A percentile compares a stretch with the other conserved stretches of the same genome.
These are phyloP conservation scores for Aspergillus nidulans DNA, from an alignment of 495 filamentous ascomycete genomes.

Conservation along the genomic window DNA sequence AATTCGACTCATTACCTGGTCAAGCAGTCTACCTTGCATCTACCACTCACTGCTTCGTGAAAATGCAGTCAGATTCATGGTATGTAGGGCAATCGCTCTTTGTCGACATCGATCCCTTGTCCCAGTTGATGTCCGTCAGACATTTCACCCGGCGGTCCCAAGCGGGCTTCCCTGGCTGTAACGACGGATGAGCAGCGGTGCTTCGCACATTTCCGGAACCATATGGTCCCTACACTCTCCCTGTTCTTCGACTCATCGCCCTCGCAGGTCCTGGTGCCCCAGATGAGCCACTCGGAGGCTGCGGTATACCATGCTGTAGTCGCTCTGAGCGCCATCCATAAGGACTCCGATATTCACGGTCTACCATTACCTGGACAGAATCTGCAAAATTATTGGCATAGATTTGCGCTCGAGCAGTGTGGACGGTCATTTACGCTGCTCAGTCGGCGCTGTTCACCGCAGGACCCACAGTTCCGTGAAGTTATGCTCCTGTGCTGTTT, in stretches of 20 bases:
- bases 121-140: too few species aligned
- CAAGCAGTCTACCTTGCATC: too few species aligned
- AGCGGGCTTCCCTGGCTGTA: slow-evolving; percentile 9
- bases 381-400: slow-evolving; percentile 10
- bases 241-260: slow-evolving; percentile 19
- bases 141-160: too few species aligned
- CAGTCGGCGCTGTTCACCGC: slow-evolving; percentile 9
- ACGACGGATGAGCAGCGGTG: slow-evolving; percentile 25
- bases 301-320: slow-evolving; percentile 25
- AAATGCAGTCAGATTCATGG: too few species aligned
- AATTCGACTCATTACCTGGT: too few species aligned
- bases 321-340: slow-evolving; percentile 19
- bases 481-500: slow-evolving; percentile 21
- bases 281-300: slow-evolving; percentile 17
- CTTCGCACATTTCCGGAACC: slow-evolving; percentile 20
- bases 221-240: slow-evolving; percentile 12
- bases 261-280: slow-evolving; percentile 19
- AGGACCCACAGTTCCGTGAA: slow-evolving; percentile 16
- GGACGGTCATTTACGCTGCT: slow-evolving; percentile 14
- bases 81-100: too few species aligned
- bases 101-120: too few species aligned
- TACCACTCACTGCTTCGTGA: too few species aligned
- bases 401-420: slow-evolving; percentile 21
- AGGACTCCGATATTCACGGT: slow-evolving; percentile 14
- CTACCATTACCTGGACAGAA: slow-evolving; percentile 18